These are phyloP conservation scores for Abelmoschus esculentus DNA, from an alignment of 345 rosid species.

Conservation along the genomic window DNA sequence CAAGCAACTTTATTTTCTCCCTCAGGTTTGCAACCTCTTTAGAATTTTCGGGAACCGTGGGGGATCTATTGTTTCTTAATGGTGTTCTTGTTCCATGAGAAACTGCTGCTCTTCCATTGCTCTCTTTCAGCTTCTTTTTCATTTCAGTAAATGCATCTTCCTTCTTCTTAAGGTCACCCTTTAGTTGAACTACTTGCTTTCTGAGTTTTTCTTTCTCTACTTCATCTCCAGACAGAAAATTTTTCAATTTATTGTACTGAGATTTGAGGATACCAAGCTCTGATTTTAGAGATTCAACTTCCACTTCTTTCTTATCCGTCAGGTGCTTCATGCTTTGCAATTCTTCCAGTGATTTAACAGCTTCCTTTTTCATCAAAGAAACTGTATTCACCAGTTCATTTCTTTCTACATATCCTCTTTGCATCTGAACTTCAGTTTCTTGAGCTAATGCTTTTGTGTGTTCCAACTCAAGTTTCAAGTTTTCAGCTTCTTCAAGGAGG, in stretches of 20 bases:
- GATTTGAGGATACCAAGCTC: slow-evolving; percentile 41
- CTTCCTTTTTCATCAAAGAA: too few relatives aligned
- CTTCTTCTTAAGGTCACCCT: slow-evolving; percentile 64
- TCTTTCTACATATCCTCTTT: too few relatives aligned
- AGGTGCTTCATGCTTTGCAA: slow-evolving; percentile 30
- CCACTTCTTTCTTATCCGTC: slow-evolving; percentile 40
- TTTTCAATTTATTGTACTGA: slow-evolving; percentile 40
- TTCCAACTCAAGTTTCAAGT: slow-evolving; percentile 35
- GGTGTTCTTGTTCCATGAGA: slow-evolving; percentile 33
- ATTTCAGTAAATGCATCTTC: slow-evolving; percentile 34
- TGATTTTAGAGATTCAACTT: slow-evolving; percentile 28
- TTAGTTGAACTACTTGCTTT: slow-evolving; percentile 45
- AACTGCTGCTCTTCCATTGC: slow-evolving; percentile 29
- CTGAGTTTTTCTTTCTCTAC: slow-evolving; percentile 56
- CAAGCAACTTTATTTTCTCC: too few relatives aligned
- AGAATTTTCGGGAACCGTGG: slow-evolving; percentile 28
- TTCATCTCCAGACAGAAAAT: slow-evolving; percentile 41
- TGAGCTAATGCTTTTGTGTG: slow-evolving; percentile 30
- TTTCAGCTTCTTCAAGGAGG: slow-evolving; percentile 31
- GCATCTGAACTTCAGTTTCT: slow-evolving; percentile 37
- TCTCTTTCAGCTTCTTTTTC: slow-evolving; percentile 56
- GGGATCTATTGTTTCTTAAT: slow-evolving; percentile 37
- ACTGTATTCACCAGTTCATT: too few relatives aligned
- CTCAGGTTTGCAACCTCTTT: slow-evolving; percentile 52
- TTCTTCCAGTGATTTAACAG: slow-evolving; percentile 35